A percentile compares a stretch with the other conserved stretches of the same genome.
Conservation (phyloP, 495 filamentous ascomycete genomes). For the Darksidea phi region DNA sequence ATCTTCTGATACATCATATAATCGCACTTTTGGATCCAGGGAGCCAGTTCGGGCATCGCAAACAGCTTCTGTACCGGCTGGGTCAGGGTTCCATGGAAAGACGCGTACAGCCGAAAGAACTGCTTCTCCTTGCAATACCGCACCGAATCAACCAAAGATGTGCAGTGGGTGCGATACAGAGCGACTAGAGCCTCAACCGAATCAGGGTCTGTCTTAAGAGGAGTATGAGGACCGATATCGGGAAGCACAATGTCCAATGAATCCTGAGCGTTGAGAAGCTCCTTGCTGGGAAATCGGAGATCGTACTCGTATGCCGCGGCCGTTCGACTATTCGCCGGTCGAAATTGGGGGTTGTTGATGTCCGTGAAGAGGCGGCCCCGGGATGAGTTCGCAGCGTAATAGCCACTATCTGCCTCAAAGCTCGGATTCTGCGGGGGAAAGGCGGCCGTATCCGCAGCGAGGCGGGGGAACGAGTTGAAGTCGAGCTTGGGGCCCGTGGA, state of each 20-base stretch:
- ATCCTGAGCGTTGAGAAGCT: constrained; percentile 44
- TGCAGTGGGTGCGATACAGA: constrained; percentile 90
- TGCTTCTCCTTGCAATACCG: constrained; percentile 93
- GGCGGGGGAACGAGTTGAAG: constrained; percentile 50
- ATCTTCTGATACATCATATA: constrained; percentile 95
- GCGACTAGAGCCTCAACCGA: constrained; percentile 76
- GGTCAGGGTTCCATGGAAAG: constrained; percentile 92
- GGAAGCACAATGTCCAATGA: constrained; percentile 73
- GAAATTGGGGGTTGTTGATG: constrained; percentile 35
- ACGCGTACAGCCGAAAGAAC: constrained; percentile 90
- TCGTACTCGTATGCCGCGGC: constrained; percentile 51
- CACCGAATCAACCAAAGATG: constrained; percentile 89
- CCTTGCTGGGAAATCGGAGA: constrained; percentile 62
- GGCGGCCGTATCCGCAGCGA: constrained; percentile 62
- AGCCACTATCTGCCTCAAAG: constrained; percentile 30
- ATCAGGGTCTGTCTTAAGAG: constrained; percentile 73
- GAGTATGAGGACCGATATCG: constrained; percentile 72
- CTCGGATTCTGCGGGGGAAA: constrained; percentile 53
- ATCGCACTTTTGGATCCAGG: constrained; percentile 94
- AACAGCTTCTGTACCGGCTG: constrained; percentile 97
- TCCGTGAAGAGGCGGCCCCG: constrained; percentile 42
- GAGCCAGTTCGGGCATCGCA: constrained; percentile 72
- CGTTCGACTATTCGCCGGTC: constrained; percentile 15
- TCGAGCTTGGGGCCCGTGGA: constrained; percentile 44
- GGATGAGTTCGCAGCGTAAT: constrained; percentile 25